Conservation (phyloP, 192 early-diverging fungal genomes). For the Entophlyctis luteolus region DNA sequence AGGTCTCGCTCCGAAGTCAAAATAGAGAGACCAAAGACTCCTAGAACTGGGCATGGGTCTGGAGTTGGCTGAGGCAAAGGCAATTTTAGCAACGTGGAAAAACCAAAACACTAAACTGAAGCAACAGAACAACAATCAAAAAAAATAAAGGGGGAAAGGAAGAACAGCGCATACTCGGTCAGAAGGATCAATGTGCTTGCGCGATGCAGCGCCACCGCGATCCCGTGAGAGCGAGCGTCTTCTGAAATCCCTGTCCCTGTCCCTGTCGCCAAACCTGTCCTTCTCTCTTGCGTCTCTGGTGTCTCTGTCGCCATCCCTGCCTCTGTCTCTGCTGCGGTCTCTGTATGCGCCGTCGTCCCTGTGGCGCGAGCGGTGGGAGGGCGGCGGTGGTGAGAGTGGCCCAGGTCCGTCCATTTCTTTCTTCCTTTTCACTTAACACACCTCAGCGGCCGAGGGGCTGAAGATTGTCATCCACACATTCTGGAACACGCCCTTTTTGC, state of each 20-base stretch:
- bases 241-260: too few species aligned
- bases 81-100: neutral
- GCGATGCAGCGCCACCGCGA: neutral
- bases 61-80: slow-evolving; percentile 7
- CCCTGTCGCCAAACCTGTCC: too few species aligned
- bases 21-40: slow-evolving; percentile 65
- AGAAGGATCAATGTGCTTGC: slow-evolving; percentile 4
- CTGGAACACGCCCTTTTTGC: too few species aligned
- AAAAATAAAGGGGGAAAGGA: too few species aligned
- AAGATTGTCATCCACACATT: too few species aligned
- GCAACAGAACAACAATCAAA: neutral
- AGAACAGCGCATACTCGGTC: neutral
- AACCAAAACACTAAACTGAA: neutral
- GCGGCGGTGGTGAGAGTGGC: neutral
- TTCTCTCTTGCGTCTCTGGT: too few species aligned
- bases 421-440: too few species aligned
- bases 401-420: too few species aligned
- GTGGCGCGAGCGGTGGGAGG: neutral
- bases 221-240: too few species aligned
- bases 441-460: too few species aligned
- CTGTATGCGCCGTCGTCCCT: neutral
- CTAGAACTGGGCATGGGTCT: slow-evolving; percentile 52
- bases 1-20: slow-evolving; percentile 57
- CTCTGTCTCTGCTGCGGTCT: slow-evolving; percentile 2
- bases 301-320: too few species aligned